Evolutionary conservation across 805 yeast species (phyloP).

Genomic region (Metschnikowia reukaufii): DNA sequence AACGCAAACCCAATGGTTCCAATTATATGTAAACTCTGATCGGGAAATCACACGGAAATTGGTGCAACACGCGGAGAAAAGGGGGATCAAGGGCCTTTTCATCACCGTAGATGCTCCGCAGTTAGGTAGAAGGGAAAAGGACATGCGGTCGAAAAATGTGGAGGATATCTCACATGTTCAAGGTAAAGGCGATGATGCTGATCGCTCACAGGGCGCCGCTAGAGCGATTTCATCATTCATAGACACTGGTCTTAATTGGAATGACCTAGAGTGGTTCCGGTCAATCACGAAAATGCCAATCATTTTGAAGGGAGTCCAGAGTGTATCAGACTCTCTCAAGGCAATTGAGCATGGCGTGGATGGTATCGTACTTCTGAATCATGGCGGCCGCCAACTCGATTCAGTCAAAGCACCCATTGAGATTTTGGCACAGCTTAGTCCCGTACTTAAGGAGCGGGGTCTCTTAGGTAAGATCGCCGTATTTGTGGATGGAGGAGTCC

Average conservation of each 20-base stretch:
- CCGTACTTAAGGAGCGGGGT: constrained; percentile 39
- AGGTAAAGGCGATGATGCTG: constrained; percentile 50
- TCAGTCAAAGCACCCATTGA: constrained; percentile 61
- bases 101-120: constrained; percentile 58
- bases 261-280: constrained; percentile 41
- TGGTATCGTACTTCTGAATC: constrained; percentile 69
- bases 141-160: constrained; percentile 56
- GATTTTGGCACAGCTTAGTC: constrained; percentile 55
- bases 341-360: constrained; percentile 60
- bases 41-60: constrained; percentile 30
- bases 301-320: constrained; percentile 67
- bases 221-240: constrained; percentile 77
- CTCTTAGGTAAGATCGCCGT: constrained; percentile 56
- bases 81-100: constrained; percentile 47
- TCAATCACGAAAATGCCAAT: constrained; percentile 43
- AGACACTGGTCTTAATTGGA: constrained; percentile 41
- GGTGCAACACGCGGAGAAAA: constrained; percentile 39
- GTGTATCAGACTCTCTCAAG: constrained; percentile 60
- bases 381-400: constrained; percentile 74
- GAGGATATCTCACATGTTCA: constrained; percentile 27
- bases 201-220: constrained; percentile 79
- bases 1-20: constrained; percentile 46
- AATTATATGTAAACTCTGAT: constrained; percentile 46
- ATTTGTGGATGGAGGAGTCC: constrained; percentile 73
- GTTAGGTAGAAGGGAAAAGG: constrained; percentile 81